Evolutionary conservation across 1,284 basidiomycete species (phyloP).

Genomic region (Boletus sp.): DNA sequence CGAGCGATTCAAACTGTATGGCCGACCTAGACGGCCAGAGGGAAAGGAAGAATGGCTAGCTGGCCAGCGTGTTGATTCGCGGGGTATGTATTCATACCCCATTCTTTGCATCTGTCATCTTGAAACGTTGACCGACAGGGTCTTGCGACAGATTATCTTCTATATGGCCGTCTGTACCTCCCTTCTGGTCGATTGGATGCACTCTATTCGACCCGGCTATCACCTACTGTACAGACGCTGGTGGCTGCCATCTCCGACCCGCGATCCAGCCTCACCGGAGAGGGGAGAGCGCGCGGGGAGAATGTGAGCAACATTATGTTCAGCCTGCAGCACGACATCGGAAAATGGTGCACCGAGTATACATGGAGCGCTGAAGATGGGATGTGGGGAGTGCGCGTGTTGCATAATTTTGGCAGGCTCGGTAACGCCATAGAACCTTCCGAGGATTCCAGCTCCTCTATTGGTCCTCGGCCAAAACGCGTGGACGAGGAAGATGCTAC

Average conservation of each 20-base stretch:
- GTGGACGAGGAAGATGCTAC: slow-evolving; percentile 90
- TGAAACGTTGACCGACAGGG: slow-evolving; percentile 21
- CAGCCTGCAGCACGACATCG: slow-evolving; percentile 89
- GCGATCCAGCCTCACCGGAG: slow-evolving; percentile 45
- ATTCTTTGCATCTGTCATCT: slow-evolving; percentile 6
- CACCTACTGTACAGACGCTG: slow-evolving; percentile 67
- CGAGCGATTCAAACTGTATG: slow-evolving; percentile 80
- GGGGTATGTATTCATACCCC: slow-evolving; percentile 52
- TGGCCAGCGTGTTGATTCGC: slow-evolving; percentile 73
- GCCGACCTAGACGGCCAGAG: slow-evolving; percentile 73
- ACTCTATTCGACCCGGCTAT: slow-evolving; percentile 79
- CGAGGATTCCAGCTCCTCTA: slow-evolving; percentile 26
- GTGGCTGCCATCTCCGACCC: slow-evolving; percentile 78
- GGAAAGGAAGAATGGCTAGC: slow-evolving; percentile 76
- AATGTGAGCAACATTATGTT: slow-evolving; percentile 77
- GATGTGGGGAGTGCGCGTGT: slow-evolving; percentile 87
- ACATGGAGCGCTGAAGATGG: slow-evolving; percentile 92
- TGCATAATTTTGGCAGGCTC: slow-evolving; percentile 88
- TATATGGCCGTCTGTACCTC: slow-evolving; percentile 92
- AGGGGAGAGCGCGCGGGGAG: slow-evolving; percentile 44
- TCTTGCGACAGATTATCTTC: slow-evolving; percentile 67
- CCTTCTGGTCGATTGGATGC: slow-evolving; percentile 89
- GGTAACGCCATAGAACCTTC: slow-evolving; percentile 35
- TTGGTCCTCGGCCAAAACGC: slow-evolving; percentile 45
- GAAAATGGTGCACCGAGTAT: slow-evolving; percentile 92